Evolutionary conservation across 257 asterid genomes (phyloP).

Genomic region (Lithospermum erythrorhizon): DNA sequence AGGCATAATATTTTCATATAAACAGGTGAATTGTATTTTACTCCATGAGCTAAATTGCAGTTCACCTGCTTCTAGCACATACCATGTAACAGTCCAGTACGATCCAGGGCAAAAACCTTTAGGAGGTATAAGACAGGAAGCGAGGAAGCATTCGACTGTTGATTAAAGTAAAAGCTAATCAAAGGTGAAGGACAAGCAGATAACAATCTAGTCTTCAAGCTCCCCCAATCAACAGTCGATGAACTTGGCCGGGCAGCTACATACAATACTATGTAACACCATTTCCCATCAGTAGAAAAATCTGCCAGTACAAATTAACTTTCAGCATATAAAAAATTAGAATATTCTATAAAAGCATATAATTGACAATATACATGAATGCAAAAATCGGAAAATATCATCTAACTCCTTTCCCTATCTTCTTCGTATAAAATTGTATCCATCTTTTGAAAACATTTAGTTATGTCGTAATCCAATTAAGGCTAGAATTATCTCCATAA

Average conservation of each 20-base stretch:
- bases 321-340: not conserved
- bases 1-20: not conserved
- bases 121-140: slow-evolving; percentile 40
- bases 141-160: slow-evolving; percentile 22
- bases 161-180: slow-evolving; percentile 47
- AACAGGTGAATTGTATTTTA: not conserved
- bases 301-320: slow-evolving; percentile 20
- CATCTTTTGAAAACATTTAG: too few species aligned
- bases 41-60: not conserved
- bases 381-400: too few species aligned
- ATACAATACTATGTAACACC: slow-evolving; percentile 80
- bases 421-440: too few species aligned
- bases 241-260: slow-evolving; percentile 37
- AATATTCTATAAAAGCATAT: not conserved
- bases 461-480: too few species aligned
- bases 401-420: too few species aligned
- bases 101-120: slow-evolving; percentile 52
- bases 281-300: slow-evolving; percentile 65
- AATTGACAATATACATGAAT: not conserved
- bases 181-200: slow-evolving; percentile 66
- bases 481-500: too few species aligned
- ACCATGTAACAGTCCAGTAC: slow-evolving; percentile 69
- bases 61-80: slow-evolving; percentile 6
- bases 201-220: slow-evolving; percentile 50
- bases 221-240: slow-evolving; percentile 33